phyloP scores from a whole-genome alignment of 2,329 filamentous ascomycete species.

The Gnomoniopsis sp. region DNA sequence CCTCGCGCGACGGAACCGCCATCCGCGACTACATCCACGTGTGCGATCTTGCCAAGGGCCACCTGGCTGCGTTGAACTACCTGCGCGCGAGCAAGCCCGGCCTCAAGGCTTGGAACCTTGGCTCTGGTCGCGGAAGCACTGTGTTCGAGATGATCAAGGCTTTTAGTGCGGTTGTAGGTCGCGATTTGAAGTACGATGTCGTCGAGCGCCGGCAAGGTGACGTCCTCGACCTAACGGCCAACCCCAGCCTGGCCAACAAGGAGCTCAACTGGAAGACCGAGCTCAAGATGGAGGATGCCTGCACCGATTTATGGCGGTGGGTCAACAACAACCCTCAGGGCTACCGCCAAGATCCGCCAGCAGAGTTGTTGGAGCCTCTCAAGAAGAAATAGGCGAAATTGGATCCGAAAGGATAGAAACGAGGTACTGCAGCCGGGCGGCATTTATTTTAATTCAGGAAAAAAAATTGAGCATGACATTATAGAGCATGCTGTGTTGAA shows the following conservation, averaged over 20 bases:
- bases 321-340: constrained; percentile 95
- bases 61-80: constrained; percentile 86
- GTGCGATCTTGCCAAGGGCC: constrained; percentile 80
- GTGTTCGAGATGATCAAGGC: constrained; percentile 98
- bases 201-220: constrained; percentile 80
- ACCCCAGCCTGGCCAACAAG: constrained; percentile 79
- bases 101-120: constrained; percentile 93
- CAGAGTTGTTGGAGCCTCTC: constrained; percentile 67
- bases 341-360: constrained; percentile 87
- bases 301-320: constrained; percentile 94
- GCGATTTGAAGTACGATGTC: constrained; percentile 82
- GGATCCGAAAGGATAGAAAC: not conserved
- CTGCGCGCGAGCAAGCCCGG: constrained; percentile 81
- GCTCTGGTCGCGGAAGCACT: constrained; percentile 89
- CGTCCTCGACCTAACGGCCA: constrained; percentile 91
- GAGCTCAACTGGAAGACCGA: constrained; percentile 93
- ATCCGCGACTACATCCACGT: constrained; percentile 99
- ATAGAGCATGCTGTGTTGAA: not conserved
- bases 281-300: constrained; percentile 86
- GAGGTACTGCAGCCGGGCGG: not conserved
- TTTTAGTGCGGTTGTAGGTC: constrained; percentile 83
- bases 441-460: not conserved
- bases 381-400: constrained; percentile 35
- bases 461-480: not conserved
- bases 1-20: constrained; percentile 83